Evolutionary conservation across 306 rosid species (phyloP), one percentile per base, ranked within the genome.

Genomic region (Gastrolobium villosum): DNA sequence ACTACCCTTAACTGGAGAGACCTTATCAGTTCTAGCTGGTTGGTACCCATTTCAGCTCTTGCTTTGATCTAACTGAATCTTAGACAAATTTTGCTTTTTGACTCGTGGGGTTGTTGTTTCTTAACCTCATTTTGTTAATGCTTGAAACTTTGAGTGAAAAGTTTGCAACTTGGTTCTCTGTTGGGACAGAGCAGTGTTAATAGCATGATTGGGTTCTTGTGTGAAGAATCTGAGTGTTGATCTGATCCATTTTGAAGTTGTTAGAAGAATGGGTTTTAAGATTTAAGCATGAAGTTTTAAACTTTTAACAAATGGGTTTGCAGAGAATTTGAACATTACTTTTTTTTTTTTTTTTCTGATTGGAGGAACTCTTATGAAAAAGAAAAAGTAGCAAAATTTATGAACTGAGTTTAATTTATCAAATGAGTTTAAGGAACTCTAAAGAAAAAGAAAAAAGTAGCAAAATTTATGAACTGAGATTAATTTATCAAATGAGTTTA

Each of bases 11-110:
- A 87, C 69, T 95, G 99, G 99, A 91, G 90, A 88, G 99, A 95
- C 26, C 91, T 92, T 35, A 89, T 95, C 48, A 89, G 54, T 66
- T 95, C 99, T 4, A 95, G 95, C 26, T 95, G 99, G 99, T 95
- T 3, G 72, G 92, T 85, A 76, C 81, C 74, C 85, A 68, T 70
- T 80, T 84, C 60, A 2, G 1, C 3, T 72, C 52, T 41, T 5
- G 48, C 34, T 74, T 32, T 39, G 15, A 10, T 82, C 6, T 41
- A 2, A 7, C 3, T 64, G 31, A 63, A 39, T 34, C 10, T 48
- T n/a, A 8, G 41, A 4, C 6, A 2, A 72, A 60, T 28, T 66
- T 61, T 7, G 62, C 3, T 3, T 74, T 72, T 74, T 53, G 41
- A 2, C 10, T 30, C 7, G 0, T 44, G 61, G 69, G 56, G 49